Evolutionary conservation across 2,329 filamentous ascomycete genomes (phyloP).

Genomic region (Alternaria ethzedia): DNA sequence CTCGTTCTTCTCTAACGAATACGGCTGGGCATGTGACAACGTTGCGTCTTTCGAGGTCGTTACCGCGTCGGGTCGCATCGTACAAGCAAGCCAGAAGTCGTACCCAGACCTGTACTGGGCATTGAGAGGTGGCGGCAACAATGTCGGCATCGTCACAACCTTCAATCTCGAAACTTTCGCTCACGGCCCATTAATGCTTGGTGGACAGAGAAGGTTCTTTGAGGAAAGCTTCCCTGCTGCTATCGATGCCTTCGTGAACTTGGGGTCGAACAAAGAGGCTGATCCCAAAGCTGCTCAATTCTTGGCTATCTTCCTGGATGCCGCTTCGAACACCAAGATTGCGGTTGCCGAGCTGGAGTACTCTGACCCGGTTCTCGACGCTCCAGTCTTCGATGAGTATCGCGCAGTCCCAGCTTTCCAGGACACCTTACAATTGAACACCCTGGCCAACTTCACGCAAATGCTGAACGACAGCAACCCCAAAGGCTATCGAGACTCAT

Average conservation of each 20-base stretch:
- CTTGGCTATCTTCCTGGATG: background rate
- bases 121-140: constrained; percentile 43
- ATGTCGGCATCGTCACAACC: constrained; percentile 37
- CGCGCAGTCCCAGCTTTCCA: constrained; percentile 8
- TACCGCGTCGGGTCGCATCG: constrained; percentile 26
- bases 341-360: constrained; percentile 8
- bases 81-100: constrained; percentile 30
- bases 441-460: constrained; percentile 21
- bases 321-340: background rate
- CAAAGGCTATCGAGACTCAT: constrained; percentile 20
- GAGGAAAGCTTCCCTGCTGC: constrained; percentile 18
- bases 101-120: constrained; percentile 49
- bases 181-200: constrained; percentile 15
- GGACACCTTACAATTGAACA: constrained; percentile 23
- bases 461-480: constrained; percentile 14
- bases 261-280: background rate
- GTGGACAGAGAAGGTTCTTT: constrained; percentile 5
- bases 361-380: constrained; percentile 1
- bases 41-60: constrained; percentile 43
- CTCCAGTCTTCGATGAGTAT: constrained; percentile 9
- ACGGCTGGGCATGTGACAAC: constrained; percentile 44
- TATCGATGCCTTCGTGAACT: constrained; percentile 20
- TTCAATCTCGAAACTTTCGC: constrained; percentile 26
- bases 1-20: constrained; percentile 37
- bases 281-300: constrained; percentile 11